phyloP scores from a whole-genome alignment of 495 filamentous ascomycete species.

The Astrothelium subdiscretum region DNA sequence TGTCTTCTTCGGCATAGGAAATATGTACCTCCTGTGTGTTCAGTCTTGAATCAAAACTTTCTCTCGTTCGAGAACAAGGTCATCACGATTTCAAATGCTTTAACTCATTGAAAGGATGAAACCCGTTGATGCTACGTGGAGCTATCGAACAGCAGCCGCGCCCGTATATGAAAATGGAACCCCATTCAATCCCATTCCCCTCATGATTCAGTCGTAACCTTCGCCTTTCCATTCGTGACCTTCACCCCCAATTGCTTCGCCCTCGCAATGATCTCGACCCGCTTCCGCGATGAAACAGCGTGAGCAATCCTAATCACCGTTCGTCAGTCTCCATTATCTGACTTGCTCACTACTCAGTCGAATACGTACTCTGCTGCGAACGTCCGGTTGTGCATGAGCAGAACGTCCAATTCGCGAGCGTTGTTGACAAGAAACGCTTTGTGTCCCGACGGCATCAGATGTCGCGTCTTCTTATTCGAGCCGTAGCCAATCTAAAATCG shows the following conservation, averaged over 20 bases:
- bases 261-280: constrained; percentile 88
- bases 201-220: constrained; percentile 89
- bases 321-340: constrained; percentile 17
- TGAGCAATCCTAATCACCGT: constrained; percentile 66
- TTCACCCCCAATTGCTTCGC: constrained; percentile 97
- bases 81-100: not conserved
- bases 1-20: no score
- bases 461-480: constrained; percentile 94
- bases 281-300: constrained; percentile 95
- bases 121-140: not conserved
- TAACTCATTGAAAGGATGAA: not conserved
- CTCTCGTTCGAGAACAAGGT: not conserved
- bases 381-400: constrained; percentile 99
- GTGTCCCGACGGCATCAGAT: constrained; percentile 98
- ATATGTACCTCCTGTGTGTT: no score
- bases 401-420: constrained; percentile 84
- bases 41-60: not conserved
- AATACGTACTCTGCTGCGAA: constrained; percentile 88
- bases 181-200: not conserved
- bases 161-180: not conserved
- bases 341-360: not conserved
- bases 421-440: constrained; percentile 99
- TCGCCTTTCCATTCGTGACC: constrained; percentile 98
- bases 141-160: not conserved
- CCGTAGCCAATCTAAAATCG: constrained; percentile 83